Evolutionary conservation across 306 rosid genomes (phyloP).

Genomic region (Betula pendula): DNA sequence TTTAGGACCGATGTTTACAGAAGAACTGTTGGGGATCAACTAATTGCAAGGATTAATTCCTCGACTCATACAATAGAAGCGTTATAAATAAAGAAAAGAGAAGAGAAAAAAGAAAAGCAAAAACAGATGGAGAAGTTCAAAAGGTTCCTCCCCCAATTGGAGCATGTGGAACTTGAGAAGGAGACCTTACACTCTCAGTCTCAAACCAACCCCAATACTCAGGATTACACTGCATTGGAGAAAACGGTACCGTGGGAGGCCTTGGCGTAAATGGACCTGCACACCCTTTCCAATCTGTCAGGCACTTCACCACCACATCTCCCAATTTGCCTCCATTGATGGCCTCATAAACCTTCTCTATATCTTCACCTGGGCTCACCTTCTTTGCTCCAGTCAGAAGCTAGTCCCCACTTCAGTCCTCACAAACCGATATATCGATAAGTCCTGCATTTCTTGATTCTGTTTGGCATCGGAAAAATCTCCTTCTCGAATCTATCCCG

Average conservation of each 20-base stretch:
- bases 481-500: conserved; percentile 31
- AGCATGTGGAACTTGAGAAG: not conserved
- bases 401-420: conserved; percentile 35
- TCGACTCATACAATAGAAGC: no score
- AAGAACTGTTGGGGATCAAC: no score
- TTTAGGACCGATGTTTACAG: no score
- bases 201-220: conserved; percentile 11
- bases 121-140: not conserved
- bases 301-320: conserved; percentile 20
- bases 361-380: conserved; percentile 41
- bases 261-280: conserved; percentile 14
- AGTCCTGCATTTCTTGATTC: conserved; percentile 39
- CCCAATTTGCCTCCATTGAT: conserved; percentile 37
- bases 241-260: not conserved
- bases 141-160: not conserved
- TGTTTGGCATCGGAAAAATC: conserved; percentile 20
- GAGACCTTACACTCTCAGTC: not conserved
- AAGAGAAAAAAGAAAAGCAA: not conserved
- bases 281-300: conserved; percentile 23
- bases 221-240: conserved; percentile 7
- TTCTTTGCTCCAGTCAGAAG: conserved; percentile 31
- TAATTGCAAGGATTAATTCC: no score
- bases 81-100: no score
- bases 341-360: conserved; percentile 40
- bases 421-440: conserved; percentile 32